Evolutionary conservation across 108 stramenopile species (phyloP).

Genomic region (Thalassiosira profunda): DNA sequence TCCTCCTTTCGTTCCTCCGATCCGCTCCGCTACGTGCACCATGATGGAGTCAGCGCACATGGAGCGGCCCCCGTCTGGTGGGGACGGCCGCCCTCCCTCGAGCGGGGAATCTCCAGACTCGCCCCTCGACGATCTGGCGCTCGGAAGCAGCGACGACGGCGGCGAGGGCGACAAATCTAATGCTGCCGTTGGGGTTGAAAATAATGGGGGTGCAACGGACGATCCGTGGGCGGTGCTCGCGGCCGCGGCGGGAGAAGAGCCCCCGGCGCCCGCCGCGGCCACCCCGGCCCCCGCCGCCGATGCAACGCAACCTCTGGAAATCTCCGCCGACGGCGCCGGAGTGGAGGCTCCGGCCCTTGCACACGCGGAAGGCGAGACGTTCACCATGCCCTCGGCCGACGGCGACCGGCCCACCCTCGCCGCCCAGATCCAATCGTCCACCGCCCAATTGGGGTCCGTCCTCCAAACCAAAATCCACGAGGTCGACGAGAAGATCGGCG

Average conservation of each 20-base stretch:
- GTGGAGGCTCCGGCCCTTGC: not conserved
- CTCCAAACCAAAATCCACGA: conserved; percentile 16
- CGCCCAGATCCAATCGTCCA: not conserved
- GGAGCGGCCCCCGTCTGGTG: too few relatives aligned
- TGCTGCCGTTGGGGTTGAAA: too few relatives aligned
- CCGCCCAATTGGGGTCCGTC: not conserved
- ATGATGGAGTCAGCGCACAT: too few relatives aligned
- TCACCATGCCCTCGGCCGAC: not conserved
- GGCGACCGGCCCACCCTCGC: too few relatives aligned
- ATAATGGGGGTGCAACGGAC: not conserved
- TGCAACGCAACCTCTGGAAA: not conserved
- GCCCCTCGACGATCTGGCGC: too few relatives aligned
- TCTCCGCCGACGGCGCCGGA: too few relatives aligned
- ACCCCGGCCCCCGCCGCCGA: not conserved
- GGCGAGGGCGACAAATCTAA: too few relatives aligned
- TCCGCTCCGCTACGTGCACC: too few relatives aligned
- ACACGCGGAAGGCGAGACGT: conserved; percentile 9
- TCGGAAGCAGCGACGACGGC: too few relatives aligned
- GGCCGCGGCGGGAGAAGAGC: conserved; percentile 4
- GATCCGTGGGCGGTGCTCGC: conserved; percentile 2
- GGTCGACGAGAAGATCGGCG: conserved; percentile 9
- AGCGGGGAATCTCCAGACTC: too few relatives aligned
- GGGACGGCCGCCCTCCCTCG: too few relatives aligned
- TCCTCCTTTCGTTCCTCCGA: too few relatives aligned
- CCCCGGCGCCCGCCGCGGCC: not conserved